Evolutionary conservation across 2,329 filamentous ascomycete genomes (phyloP).

Genomic region (Sporothrix variecibatus): DNA sequence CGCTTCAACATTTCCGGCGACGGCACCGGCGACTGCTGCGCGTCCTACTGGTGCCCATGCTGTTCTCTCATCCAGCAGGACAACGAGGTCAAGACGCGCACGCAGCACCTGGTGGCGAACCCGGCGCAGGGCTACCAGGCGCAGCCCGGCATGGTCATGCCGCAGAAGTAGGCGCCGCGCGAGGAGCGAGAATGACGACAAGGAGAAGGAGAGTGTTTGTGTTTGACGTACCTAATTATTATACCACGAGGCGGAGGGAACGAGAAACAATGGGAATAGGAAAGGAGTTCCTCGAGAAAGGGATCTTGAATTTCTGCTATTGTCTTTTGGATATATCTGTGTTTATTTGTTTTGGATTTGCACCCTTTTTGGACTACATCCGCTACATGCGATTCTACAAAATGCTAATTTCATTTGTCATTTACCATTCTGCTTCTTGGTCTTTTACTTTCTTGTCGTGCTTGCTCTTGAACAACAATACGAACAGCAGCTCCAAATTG

Average conservation of each 20-base stretch:
- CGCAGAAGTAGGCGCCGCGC: conserved; percentile 22
- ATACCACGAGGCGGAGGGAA: conserved; percentile 4
- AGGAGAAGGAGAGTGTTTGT: background rate
- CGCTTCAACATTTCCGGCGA: conserved; percentile 56
- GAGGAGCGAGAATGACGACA: background rate
- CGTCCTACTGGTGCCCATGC: conserved; percentile 57
- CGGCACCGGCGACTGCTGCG: conserved; percentile 52
- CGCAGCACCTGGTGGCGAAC: conserved; percentile 30
- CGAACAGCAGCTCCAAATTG: background rate
- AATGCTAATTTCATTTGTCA: conserved; percentile 8
- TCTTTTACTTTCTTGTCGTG: background rate
- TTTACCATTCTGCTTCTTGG: background rate
- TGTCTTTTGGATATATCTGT: conserved; percentile 1
- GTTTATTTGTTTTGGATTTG: background rate
- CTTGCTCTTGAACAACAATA: background rate
- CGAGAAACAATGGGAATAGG: background rate
- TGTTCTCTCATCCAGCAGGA: conserved; percentile 61
- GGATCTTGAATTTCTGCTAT: background rate
- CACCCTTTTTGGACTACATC: background rate
- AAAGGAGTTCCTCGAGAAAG: background rate
- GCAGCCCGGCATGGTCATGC: conserved; percentile 39
- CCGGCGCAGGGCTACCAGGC: conserved; percentile 39
- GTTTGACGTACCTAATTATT: background rate
- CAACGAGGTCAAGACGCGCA: conserved; percentile 49
- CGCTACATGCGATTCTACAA: conserved; percentile 15